Evolutionary conservation across 2,329 filamentous ascomycete genomes (phyloP).

Genomic region (Penicillium palitans): DNA sequence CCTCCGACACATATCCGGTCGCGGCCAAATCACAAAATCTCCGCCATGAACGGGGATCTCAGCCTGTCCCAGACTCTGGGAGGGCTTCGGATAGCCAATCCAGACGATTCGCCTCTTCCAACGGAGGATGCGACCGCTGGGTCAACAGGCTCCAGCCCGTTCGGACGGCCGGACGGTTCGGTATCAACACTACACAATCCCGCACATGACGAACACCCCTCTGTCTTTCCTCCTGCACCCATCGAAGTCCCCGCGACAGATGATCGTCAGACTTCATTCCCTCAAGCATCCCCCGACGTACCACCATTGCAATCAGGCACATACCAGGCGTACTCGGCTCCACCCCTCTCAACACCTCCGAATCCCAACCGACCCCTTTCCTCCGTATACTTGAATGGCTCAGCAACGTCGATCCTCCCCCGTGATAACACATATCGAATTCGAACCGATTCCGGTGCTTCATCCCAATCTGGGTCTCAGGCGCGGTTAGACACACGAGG

Average conservation of each 20-base stretch:
- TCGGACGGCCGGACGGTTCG: conserved; percentile 24
- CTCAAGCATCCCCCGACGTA: conserved; percentile 44
- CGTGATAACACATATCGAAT: conserved; percentile 54
- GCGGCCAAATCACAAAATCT: conserved; percentile 3
- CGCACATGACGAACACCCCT: conserved; percentile 20
- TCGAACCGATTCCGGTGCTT: conserved; percentile 59
- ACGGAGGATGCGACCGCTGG: conserved; percentile 37
- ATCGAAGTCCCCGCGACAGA: conserved; percentile 31
- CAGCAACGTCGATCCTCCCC: conserved; percentile 39
- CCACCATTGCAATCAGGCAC: conserved; percentile 43
- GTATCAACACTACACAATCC: conserved; percentile 28
- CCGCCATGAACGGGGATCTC: conserved; percentile 83
- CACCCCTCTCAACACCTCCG: conserved; percentile 41
- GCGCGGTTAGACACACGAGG: conserved; percentile 65
- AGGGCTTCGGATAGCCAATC: conserved; percentile 94
- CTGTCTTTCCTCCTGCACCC: conserved; percentile 24
- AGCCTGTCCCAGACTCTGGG: conserved; percentile 90
- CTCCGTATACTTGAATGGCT: conserved; percentile 50
- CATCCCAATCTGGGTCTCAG: conserved; percentile 57
- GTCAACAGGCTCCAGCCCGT: conserved; percentile 23
- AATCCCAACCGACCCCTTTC: conserved; percentile 49
- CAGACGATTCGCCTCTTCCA: conserved; percentile 66
- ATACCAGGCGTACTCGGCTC: conserved; percentile 46
- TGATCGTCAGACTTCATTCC: conserved; percentile 47
- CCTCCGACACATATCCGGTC: conserved; percentile 1